A percentile compares a stretch with the other conserved stretches of the same genome.
These are phyloP conservation scores for Fraxinus americana DNA, from an alignment of 257 asterid species.

Conservation along the genomic window DNA sequence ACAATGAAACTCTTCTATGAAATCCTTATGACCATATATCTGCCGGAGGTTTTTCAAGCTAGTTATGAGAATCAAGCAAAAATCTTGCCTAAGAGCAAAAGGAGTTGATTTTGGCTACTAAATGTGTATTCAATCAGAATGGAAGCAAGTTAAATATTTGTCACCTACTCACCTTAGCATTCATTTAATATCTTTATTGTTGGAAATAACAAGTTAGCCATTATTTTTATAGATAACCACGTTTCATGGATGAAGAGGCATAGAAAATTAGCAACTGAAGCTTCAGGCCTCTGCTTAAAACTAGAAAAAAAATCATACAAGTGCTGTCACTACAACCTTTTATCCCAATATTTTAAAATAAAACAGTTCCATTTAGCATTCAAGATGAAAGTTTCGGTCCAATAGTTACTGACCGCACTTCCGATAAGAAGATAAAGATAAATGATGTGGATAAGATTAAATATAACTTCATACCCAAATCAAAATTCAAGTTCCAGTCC, in stretches of 20 bases:
- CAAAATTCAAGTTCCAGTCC: not conserved
- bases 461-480: not conserved
- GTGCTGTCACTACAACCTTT: not conserved
- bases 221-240: not conserved
- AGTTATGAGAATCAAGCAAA: not conserved
- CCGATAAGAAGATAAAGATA: not conserved
- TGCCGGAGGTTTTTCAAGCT: not conserved
- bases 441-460: not conserved
- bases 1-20: not conserved
- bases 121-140: not conserved
- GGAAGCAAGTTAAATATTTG: not conserved
- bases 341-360: not conserved
- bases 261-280: not conserved
- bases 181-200: not conserved
- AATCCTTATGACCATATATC: not conserved
- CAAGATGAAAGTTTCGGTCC: not conserved
- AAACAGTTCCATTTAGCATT: not conserved
- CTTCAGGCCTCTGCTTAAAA: not conserved
- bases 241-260: not conserved
- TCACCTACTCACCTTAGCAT: not conserved
- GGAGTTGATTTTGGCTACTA: not conserved
- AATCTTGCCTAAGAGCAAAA: not conserved
- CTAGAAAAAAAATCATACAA: not conserved
- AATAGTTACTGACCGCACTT: not conserved
- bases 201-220: not conserved